Evolutionary conservation across 345 rosid species (phyloP).

Genomic region (Turnera subulata): DNA sequence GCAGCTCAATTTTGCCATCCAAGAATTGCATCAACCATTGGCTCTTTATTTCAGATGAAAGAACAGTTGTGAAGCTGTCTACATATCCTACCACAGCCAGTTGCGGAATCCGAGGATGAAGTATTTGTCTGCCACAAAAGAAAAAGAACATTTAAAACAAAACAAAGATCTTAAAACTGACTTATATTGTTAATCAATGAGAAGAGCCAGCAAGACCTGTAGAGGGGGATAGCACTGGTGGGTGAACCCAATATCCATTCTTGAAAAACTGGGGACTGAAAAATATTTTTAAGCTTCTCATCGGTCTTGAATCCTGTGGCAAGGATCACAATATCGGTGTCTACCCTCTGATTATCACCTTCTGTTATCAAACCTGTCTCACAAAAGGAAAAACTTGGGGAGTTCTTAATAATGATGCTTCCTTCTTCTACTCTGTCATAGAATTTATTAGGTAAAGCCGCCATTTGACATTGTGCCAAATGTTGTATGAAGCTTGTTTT

Average conservation of each 20-base stretch:
- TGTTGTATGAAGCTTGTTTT: conserved; percentile 12
- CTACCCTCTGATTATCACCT: conserved; percentile 6
- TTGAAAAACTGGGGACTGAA: conserved; percentile 18
- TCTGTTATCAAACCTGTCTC: conserved; percentile 17
- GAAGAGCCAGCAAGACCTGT: conserved; percentile 17
- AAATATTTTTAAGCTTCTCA: conserved; percentile 20
- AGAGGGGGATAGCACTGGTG: conserved; percentile 10
- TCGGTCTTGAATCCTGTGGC: conserved; percentile 29
- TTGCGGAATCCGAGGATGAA: conserved; percentile 36
- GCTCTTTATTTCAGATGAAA: conserved; percentile 16
- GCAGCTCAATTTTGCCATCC: conserved; percentile 6
- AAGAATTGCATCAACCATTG: conserved; percentile 13
- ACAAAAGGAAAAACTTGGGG: conserved; percentile 22
- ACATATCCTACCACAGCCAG: conserved; percentile 22
- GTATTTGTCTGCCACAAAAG: conserved; percentile 16
- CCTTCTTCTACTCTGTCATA: conserved; percentile 30
- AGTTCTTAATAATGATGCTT: conserved; percentile 25
- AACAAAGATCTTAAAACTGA: no score
- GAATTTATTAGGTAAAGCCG: conserved; percentile 23
- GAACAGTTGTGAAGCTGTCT: conserved; percentile 16
- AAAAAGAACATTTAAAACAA: neutral
- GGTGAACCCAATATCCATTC: conserved; percentile 13
- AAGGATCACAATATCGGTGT: conserved; percentile 21
- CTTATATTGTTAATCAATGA: no score
- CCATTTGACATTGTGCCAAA: conserved; percentile 11